These are phyloP conservation scores for Hypocreales sp. DNA, from an alignment of 2,329 filamentous ascomycete genomes.

Conservation along the genomic window DNA sequence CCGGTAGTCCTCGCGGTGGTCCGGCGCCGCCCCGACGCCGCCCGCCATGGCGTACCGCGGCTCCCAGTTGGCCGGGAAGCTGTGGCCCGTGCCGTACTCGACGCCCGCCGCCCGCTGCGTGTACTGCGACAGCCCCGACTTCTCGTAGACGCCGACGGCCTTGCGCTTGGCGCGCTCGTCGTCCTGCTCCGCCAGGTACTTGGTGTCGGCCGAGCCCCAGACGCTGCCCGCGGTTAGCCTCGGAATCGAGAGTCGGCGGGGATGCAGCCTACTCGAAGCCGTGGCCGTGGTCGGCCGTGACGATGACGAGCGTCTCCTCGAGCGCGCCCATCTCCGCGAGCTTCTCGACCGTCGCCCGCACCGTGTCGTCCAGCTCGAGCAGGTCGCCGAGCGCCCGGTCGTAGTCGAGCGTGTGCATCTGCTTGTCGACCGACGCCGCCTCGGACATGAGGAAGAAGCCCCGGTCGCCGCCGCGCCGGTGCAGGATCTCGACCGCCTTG, in stretches of 20 bases:
- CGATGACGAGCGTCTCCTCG: slow-evolving; percentile 63
- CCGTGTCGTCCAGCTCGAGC: slow-evolving; percentile 71
- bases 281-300: slow-evolving; percentile 81
- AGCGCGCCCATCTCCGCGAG: slow-evolving; percentile 50
- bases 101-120: slow-evolving; percentile 39
- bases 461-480: slow-evolving; percentile 46
- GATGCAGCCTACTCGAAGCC: slow-evolving; percentile 53
- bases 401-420: slow-evolving; percentile 78
- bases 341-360: slow-evolving; percentile 58
- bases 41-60: slow-evolving; percentile 68
- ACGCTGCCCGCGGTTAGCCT: slow-evolving; percentile 26
- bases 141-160: slow-evolving; percentile 58
- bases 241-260: no score
- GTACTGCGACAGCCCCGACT: slow-evolving; percentile 66
- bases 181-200: slow-evolving; percentile 52
- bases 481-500: slow-evolving; percentile 71
- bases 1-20: slow-evolving; percentile 61
- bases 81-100: slow-evolving; percentile 55
- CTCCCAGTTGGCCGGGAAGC: slow-evolving; percentile 76
- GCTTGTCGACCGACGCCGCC: slow-evolving; percentile 75
- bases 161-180: slow-evolving; percentile 58
- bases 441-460: slow-evolving; percentile 85
- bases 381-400: slow-evolving; percentile 74
- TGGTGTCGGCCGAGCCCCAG: slow-evolving; percentile 66
- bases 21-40: slow-evolving; percentile 56